Evolutionary conservation across 768 basidiomycete genomes (phyloP), one percentile per base, ranked within the genome.

Genomic region (Boletus sp.): DNA sequence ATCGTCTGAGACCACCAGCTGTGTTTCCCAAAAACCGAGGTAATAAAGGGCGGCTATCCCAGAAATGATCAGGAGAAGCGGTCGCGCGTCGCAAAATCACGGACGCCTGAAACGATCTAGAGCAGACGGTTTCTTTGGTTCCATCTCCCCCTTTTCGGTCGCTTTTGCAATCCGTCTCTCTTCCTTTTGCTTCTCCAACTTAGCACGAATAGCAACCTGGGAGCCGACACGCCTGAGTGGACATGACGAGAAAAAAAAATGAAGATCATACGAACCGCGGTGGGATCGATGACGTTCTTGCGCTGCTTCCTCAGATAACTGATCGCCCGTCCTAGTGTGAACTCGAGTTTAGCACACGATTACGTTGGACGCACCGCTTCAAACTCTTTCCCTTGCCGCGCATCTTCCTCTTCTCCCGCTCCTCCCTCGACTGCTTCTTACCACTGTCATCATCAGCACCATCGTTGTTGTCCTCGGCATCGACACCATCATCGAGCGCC

Each of bases 201-300:
- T 89, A 45, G 80, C 81, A 9, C 86, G 83, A 55, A 89, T 80
- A 1, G 86, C 84, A n/a, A 83, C 78, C 71, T 82, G 20, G 5
- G 50, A 9, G 11, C 45, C 51, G 36, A 41, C 17, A 40, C 20
- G 24, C 0, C 4, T 50, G 1, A 50, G 35, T 47, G 1, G 15
- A 28, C 42, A 10, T 3, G 64, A 15, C 7, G 0, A 20, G 52
- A 64, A 30, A 33, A 30, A 29, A 15, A 28, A 8, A 5, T 17
- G 9, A 12, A 7, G 6, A 40, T 15, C 9, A 30, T 14, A 76
- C 82, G 53, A 54, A 91, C 89, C 24, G 82, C 79, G 24, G 81
- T 79, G 24, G 92, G 92, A 69, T 98, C 94, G 59, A 98, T 83
- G 47, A 98, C 91, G 66, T 98, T 97, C 78, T 95, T 94, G 70